A percentile compares a stretch with the other conserved stretches of the same genome.
Evolutionary conservation across 805 yeast species (phyloP).

Genomic region (Teunomyces aglyptinius): DNA sequence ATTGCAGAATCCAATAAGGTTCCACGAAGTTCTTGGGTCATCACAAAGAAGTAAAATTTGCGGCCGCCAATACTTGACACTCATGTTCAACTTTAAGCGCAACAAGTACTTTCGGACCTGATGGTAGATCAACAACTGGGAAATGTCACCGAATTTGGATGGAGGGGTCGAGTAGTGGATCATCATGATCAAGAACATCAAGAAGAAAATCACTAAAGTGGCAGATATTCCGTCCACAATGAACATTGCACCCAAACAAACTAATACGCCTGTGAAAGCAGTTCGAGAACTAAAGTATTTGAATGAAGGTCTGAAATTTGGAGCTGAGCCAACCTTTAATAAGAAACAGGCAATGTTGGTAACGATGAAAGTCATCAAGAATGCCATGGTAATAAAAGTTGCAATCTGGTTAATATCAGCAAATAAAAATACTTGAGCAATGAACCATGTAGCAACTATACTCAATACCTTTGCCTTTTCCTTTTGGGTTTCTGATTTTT

Average conservation of each 20-base stretch:
- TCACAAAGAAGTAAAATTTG: slow-evolving; percentile 87
- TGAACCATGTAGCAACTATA: slow-evolving; percentile 70
- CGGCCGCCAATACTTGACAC: slow-evolving; percentile 98
- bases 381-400: slow-evolving; percentile 94
- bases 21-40: slow-evolving; percentile 91
- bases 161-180: slow-evolving; percentile 94
- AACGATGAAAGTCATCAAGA: slow-evolving; percentile 91
- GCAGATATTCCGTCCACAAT: slow-evolving; percentile 93
- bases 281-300: slow-evolving; percentile 79
- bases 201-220: slow-evolving; percentile 62
- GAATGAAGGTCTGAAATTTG: slow-evolving; percentile 97
- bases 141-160: slow-evolving; percentile 97
- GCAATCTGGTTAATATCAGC: slow-evolving; percentile 94
- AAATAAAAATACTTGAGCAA: slow-evolving; percentile 82
- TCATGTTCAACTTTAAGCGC: slow-evolving; percentile 76
- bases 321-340: slow-evolving; percentile 86
- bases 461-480: slow-evolving; percentile 62
- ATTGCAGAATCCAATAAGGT: slow-evolving; percentile 86
- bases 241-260: slow-evolving; percentile 83
- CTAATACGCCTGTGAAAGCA: slow-evolving; percentile 70
- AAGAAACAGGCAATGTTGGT: slow-evolving; percentile 92
- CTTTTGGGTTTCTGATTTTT: slow-evolving; percentile 40
- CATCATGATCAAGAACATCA: slow-evolving; percentile 63
- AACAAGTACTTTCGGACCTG: slow-evolving; percentile 91
- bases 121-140: slow-evolving; percentile 91